Base-by-base conservation (phyloP, 306 rosid genomes). In the Vigna unguiculata region DNA sequence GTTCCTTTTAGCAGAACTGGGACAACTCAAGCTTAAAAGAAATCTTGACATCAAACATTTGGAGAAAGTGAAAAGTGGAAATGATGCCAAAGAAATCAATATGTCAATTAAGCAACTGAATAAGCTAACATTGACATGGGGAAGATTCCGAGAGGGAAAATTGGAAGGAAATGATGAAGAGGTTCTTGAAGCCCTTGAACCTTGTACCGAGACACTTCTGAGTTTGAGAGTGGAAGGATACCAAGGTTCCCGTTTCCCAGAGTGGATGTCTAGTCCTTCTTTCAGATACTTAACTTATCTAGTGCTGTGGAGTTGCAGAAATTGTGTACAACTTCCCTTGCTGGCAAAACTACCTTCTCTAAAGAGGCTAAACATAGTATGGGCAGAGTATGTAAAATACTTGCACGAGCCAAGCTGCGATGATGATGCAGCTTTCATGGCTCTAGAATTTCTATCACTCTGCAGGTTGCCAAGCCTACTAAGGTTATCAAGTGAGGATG, bases 131-230 rank as follows among this genome's bases (percentile, higher is more conserved):
- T 36, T 82, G 64, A 63, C 58, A 21, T 76, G 85, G 85, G 3
- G 0, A 6, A 13, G 2, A 13, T 16, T 6, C 64, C 52, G 32
- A 21, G 71, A 52, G 24, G 30, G 47, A 6, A 21, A n/a, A 48
- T 0, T 1, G 34, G 57, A 46, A 13, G 57, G 71, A 71, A 54
- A 54, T 54, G 78, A 6, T 5, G 82, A 70, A 57, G 8, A 71
- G 0, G 34, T 82, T 73, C 62, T 82, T 11, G 57, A 82, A 63
- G 63, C 9, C 12, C 85, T 82, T 62, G 58, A 59, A 30, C 85
- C 85, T 25, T 3, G 43, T 40, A 3, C 14, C 49, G 51, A 77
- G 4, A 36, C 52, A 13, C 81, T 75, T 28, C 16, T 51, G n/a
- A 15, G 0, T 4, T 22, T 81, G 69, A 0, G 0, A 0, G 22